Conservation (phyloP, 2,329 filamentous ascomycete genomes). For the Xylariaceae sp. region DNA sequence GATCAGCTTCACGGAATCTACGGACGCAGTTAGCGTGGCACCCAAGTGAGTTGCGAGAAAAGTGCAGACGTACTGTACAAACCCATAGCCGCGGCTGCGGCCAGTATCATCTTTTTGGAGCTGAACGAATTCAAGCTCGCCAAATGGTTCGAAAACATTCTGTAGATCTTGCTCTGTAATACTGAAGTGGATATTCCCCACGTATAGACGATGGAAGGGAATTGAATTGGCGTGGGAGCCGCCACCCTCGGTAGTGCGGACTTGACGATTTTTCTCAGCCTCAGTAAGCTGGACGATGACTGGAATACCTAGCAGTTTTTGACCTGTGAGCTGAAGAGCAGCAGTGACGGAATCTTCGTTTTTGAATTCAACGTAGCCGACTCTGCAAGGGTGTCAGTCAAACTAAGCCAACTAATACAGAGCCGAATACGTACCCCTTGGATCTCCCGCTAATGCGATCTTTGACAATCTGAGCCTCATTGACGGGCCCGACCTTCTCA, state of each 20-base stretch:
- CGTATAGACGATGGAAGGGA: conserved; percentile 96
- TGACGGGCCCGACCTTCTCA: conserved; percentile 88
- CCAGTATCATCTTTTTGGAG: conserved; percentile 93
- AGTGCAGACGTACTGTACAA: conserved; percentile 78
- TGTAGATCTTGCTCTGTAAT: conserved; percentile 94
- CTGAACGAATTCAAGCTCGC: conserved; percentile 95
- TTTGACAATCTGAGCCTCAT: conserved; percentile 97
- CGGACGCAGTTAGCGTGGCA: conserved; percentile 29
- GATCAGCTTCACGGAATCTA: conserved; percentile 83
- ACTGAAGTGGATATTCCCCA: conserved; percentile 99
- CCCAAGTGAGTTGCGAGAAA: background rate
- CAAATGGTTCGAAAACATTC: conserved; percentile 96
- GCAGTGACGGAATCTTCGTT: conserved; percentile 88
- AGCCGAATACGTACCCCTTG: conserved; percentile 69
- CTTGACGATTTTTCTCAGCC: conserved; percentile 98
- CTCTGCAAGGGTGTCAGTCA: conserved; percentile 50
- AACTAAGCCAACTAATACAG: background rate
- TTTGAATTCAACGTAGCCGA: conserved; percentile 99
- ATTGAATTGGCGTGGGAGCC: conserved; percentile 74
- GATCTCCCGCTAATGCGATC: conserved; percentile 94
- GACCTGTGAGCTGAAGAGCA: conserved; percentile 96
- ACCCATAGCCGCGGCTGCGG: conserved; percentile 91
- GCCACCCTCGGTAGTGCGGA: conserved; percentile 70
- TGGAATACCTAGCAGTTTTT: conserved; percentile 96
- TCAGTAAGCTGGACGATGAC: conserved; percentile 98